Conservation (phyloP, 2,329 filamentous ascomycete species). For the Aspergillus pseudotamarii region DNA sequence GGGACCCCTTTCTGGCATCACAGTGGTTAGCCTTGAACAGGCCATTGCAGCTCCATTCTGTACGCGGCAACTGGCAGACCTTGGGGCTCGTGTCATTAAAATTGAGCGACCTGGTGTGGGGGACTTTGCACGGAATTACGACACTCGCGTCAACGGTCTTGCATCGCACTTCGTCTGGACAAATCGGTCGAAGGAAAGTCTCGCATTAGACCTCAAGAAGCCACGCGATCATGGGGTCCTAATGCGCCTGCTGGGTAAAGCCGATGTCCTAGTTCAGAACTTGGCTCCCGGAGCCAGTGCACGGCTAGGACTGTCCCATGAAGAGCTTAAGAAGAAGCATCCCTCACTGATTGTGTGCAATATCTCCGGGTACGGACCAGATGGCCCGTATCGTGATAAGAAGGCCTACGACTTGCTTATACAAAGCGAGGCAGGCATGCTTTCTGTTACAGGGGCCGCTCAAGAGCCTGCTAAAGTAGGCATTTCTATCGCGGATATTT, state of each 20-base stretch:
- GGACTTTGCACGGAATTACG: conserved; percentile 58
- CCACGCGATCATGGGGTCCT: conserved; percentile 47
- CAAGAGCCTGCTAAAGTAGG: conserved; percentile 54
- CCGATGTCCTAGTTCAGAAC: conserved; percentile 59
- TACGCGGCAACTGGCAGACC: conserved; percentile 57
- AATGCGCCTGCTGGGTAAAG: conserved; percentile 47
- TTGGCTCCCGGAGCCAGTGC: conserved; percentile 54
- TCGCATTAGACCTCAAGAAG: conserved; percentile 55
- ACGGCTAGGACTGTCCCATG: conserved; percentile 53
- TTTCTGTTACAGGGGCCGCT: conserved; percentile 54
- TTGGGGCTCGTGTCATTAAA: conserved; percentile 59
- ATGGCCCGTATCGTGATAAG: conserved; percentile 56
- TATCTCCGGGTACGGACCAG: conserved; percentile 57
- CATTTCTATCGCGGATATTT: conserved; percentile 59
- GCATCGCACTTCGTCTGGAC: conserved; percentile 61
- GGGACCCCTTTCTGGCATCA: conserved; percentile 49
- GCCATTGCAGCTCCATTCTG: conserved; percentile 60
- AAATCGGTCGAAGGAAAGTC: conserved; percentile 58
- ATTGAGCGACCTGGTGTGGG: conserved; percentile 55
- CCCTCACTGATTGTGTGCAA: conserved; percentile 56
- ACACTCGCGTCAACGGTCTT: conserved; percentile 53
- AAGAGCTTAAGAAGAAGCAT: conserved; percentile 45
- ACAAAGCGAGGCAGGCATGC: conserved; percentile 57
- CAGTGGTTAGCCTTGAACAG: conserved; percentile 57
- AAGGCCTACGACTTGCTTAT: conserved; percentile 61